A percentile compares a stretch with the other conserved stretches of the same genome.
Conservation (phyloP, 169 alveolate genomes). For the Babesia divergens region DNA sequence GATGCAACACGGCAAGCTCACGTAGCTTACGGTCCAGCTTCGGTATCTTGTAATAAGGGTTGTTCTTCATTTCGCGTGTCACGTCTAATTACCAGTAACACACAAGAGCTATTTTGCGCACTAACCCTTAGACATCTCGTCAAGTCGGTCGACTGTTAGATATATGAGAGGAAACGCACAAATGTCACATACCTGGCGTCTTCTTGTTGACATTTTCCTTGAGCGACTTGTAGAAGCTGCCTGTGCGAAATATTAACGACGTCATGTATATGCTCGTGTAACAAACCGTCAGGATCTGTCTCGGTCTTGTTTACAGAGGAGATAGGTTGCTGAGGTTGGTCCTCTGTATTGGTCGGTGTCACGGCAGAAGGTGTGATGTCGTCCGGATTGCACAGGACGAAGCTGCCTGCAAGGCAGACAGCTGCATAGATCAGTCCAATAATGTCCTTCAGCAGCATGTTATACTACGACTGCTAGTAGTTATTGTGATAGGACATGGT, state of each 20-base stretch:
- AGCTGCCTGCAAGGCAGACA: background rate
- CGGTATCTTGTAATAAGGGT: constrained; percentile 62
- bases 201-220: constrained; percentile 14
- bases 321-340: no score
- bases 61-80: constrained; percentile 18
- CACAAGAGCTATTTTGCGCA: background rate
- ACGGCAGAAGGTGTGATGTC: no score
- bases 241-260: background rate
- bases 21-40: constrained; percentile 51
- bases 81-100: constrained; percentile 23
- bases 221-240: constrained; percentile 20
- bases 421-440: no score
- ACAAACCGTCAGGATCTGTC: constrained; percentile 9
- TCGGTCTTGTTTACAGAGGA: no score
- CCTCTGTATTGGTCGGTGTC: no score
- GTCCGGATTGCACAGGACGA: background rate
- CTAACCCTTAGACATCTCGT: constrained; percentile 51
- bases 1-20: constrained; percentile 54
- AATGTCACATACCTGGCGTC: constrained; percentile 12
- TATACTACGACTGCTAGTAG: no score
- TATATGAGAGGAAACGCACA: background rate
- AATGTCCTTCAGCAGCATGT: no score
- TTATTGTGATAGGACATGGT: no score
- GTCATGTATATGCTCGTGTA: background rate
- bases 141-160: constrained; percentile 43